Evolutionary conservation across 176 grass and related monocot species (phyloP).

Genomic region (Aegilops tauschii): DNA sequence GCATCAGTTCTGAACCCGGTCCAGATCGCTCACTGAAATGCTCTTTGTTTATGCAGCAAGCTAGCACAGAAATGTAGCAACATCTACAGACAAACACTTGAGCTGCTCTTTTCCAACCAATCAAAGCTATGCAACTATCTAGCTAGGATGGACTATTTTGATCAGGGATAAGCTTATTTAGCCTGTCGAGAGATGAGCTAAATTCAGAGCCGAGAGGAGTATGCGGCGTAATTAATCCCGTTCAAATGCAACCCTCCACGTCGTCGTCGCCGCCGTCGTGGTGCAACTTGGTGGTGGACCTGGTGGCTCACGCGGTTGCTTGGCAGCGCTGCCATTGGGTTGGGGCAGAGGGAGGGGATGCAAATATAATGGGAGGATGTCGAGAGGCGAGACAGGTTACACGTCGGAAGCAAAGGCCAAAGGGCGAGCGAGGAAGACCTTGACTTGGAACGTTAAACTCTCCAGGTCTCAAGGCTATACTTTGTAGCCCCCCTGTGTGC

Average conservation of each 20-base stretch:
- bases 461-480: too few relatives aligned
- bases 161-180: not conserved
- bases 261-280: not conserved
- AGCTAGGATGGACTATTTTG: not conserved
- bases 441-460: too few relatives aligned
- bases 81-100: not conserved
- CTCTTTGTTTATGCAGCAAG: not conserved
- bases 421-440: not conserved
- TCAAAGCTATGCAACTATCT: not conserved
- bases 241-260: not conserved
- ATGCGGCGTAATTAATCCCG: not conserved
- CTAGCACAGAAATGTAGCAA: not conserved
- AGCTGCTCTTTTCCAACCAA: not conserved
- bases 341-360: too few relatives aligned
- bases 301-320: constrained; percentile 36
- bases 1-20: not conserved
- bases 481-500: not conserved
- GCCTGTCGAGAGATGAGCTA: not conserved
- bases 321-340: not conserved
- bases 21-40: not conserved
- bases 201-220: not conserved
- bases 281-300: not conserved
- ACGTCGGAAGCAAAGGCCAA: constrained; percentile 18
- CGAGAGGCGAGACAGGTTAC: constrained; percentile 10
- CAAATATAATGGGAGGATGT: not conserved